phyloP scores from a whole-genome alignment of 495 filamentous ascomycete species.

The Aspergillus sclerotioniger region DNA sequence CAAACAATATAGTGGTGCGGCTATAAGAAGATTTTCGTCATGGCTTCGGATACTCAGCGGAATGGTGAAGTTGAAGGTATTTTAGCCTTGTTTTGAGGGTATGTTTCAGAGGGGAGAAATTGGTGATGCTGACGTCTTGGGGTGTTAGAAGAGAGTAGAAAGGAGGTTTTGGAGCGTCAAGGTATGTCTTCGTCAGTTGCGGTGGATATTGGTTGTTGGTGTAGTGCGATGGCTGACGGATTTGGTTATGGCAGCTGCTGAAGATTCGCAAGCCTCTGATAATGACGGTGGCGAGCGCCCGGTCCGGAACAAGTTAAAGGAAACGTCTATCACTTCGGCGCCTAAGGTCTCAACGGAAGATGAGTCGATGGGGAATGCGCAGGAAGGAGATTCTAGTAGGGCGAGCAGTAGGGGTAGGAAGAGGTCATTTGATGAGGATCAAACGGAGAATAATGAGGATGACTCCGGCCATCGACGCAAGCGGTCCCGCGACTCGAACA shows the following conservation, averaged over 20 bases:
- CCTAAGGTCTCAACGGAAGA: constrained; percentile 15
- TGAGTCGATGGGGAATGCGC: neutral
- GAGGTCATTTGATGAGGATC: constrained; percentile 54
- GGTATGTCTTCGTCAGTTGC: neutral
- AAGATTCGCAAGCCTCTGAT: constrained; percentile 41
- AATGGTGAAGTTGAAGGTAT: constrained; percentile 15
- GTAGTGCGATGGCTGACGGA: neutral
- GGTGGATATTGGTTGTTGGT: constrained; percentile 10
- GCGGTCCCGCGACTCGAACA: constrained; percentile 44
- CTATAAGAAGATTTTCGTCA: neutral
- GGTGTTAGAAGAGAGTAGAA: constrained; percentile 2
- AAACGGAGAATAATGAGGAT: constrained; percentile 30
- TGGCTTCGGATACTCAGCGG: neutral
- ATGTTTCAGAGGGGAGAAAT: neutral
- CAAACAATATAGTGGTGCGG: no score
- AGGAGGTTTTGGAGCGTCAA: neutral
- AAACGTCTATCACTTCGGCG: constrained; percentile 54
- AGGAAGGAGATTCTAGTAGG: constrained; percentile 20
- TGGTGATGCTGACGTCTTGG: constrained; percentile 9
- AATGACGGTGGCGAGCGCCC: constrained; percentile 54
- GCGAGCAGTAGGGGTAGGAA: constrained; percentile 49
- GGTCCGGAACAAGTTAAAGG: constrained; percentile 60
- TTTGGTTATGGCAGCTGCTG: constrained; percentile 12
- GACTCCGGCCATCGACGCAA: constrained; percentile 37
- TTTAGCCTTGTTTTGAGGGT: neutral